These are phyloP conservation scores for Cokeromyces recurvatus DNA, from an alignment of 371 early-diverging fungal species.

Conservation along the genomic window DNA sequence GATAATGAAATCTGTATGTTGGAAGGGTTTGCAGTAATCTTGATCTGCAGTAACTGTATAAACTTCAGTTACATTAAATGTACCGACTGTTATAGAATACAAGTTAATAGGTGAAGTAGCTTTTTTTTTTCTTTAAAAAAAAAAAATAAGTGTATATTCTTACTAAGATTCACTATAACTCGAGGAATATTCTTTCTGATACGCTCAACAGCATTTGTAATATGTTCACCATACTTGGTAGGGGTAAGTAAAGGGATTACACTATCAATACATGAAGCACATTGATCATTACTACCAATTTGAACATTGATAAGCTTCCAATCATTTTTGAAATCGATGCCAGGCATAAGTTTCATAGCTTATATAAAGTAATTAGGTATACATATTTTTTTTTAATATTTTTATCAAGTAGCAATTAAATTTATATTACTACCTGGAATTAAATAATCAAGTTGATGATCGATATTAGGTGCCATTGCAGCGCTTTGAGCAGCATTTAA, in stretches of 20 bases:
- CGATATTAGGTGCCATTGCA: constrained; percentile 35
- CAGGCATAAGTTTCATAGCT: constrained; percentile 13
- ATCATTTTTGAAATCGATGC: constrained; percentile 33
- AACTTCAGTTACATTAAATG: constrained; percentile 16
- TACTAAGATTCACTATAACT: constrained; percentile 38
- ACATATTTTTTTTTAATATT: neutral
- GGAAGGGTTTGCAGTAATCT: constrained; percentile 10
- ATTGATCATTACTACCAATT: constrained; percentile 70
- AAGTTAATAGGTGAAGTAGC: neutral
- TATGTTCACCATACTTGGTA: constrained; percentile 15
- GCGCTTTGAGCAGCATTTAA: constrained; percentile 50
- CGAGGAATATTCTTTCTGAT: constrained; percentile 23
- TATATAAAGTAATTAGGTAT: neutral
- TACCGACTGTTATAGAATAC: constrained; percentile 7
- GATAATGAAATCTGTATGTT: constrained; percentile 1
- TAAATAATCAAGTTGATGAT: constrained; percentile 39
- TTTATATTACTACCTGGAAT: no score
- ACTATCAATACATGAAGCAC: constrained; percentile 43
- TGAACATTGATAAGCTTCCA: constrained; percentile 64
- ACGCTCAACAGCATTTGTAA: constrained; percentile 31
- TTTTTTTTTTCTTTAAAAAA: no score
- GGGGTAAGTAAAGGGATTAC: constrained; percentile 17
- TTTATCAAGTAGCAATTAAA: neutral
- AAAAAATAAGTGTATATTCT: neutral
- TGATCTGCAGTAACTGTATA: constrained; percentile 8